Base-by-base conservation (phyloP, 805 yeast genomes). In the Monosporozyma unispora region DNA sequence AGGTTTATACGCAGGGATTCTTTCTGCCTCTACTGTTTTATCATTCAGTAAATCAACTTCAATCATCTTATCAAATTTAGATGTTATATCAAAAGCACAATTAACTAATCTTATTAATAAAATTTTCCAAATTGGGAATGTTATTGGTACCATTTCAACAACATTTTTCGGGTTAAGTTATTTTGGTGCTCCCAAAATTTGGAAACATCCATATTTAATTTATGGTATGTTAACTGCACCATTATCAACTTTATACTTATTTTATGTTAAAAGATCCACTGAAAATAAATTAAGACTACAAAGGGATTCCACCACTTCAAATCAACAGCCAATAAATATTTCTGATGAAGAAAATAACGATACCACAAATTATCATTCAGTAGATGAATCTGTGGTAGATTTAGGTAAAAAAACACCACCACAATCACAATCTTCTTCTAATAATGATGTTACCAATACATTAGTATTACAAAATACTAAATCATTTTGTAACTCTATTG, bases 181-280 rank as follows among this genome's bases (percentile, higher is more conserved):
- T 60, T 68, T 68, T 46, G 72, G 73, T 45, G 79, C 88, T 0
- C 79, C 86, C 19, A 55, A 64, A 4, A 61, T 69, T 35, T 80
- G 75, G 49, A 78, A 78, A 63, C 95, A 85, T 65, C 93, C 93
- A 19, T 85, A 84, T 62, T 73, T 85, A 59, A 59, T 85, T 12
- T 85, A 85, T 62, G 84, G 45, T 73, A 82, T 60, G 50, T 47
- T 54, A 28, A 54, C 53, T 1, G 53, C 59, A 12, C 65, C 65
- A 8, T 37, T 54, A 61, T 7, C 53, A 57, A 11, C 28, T 50
- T 3, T 61, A 56, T 33, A 48, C 57, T 6, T 52, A 53, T 50
- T n/a, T 44, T 14, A 18, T 47, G 10, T 21, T 12, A 49, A 54
- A 9, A 43, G 43, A 28, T 43, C 45, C 4, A 33, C 22, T 14